Evolutionary conservation across 768 basidiomycete species (phyloP).

Genomic region (Mycena alexandri): DNA sequence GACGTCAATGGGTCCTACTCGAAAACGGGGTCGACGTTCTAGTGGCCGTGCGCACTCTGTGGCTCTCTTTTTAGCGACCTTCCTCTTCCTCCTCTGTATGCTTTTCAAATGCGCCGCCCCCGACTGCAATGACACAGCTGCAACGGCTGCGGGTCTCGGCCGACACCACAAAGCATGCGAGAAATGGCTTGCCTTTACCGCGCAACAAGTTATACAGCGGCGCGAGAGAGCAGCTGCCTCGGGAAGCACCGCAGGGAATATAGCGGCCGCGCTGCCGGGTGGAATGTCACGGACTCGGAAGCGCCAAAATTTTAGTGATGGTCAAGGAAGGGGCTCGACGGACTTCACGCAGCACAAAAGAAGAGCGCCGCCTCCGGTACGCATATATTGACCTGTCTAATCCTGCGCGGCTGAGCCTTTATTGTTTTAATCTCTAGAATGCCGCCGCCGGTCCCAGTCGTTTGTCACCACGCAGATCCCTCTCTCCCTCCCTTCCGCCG

Average conservation of each 20-base stretch:
- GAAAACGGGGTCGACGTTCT: neutral
- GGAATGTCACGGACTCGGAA: neutral
- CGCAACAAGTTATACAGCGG: neutral
- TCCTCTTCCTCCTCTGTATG: neutral
- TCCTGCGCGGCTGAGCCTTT: no score
- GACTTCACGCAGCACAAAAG: no score
- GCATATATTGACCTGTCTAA: no score
- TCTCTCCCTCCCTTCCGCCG: no score
- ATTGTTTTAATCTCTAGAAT: no score
- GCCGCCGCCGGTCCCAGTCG: no score
- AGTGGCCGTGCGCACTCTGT: neutral
- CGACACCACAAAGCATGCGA: constrained; percentile 2
- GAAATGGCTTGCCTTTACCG: neutral
- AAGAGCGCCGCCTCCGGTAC: no score
- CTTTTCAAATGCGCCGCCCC: constrained; percentile 6
- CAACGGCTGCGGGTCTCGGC: neutral
- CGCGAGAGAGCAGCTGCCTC: neutral
- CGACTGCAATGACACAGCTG: neutral
- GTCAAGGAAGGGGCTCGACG: no score
- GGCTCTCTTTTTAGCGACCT: neutral
- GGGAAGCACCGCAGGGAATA: neutral
- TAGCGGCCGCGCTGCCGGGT: neutral
- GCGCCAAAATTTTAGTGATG: neutral
- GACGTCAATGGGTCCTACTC: neutral
- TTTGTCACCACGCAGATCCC: no score